Conservation (phyloP, 1,139 yeast genomes). For the Geotrichum restrictum region DNA sequence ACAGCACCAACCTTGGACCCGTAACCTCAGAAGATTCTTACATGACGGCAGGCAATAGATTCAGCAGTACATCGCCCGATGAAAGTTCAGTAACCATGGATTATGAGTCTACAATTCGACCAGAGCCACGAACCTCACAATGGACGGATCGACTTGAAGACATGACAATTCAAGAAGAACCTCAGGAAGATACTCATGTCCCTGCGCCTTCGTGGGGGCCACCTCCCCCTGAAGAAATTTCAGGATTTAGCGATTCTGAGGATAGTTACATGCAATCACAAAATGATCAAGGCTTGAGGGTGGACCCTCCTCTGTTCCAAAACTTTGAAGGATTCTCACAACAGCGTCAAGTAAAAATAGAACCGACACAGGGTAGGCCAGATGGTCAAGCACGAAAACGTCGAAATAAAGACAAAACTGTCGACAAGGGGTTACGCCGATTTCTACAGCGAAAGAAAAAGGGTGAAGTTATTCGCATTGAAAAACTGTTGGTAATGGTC, state of each 20-base stretch:
- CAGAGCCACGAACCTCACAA: not conserved
- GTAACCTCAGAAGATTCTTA: slow-evolving; percentile 3
- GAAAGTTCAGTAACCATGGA: not conserved
- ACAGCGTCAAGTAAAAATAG: not conserved
- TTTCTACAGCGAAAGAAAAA: slow-evolving; percentile 29
- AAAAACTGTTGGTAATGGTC: slow-evolving; percentile 62
- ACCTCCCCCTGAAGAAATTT: slow-evolving; percentile 1
- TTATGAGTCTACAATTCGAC: slow-evolving; percentile 9
- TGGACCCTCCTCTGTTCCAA: not conserved
- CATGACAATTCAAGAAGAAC: not conserved
- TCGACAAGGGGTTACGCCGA: not conserved
- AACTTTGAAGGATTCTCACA: not conserved
- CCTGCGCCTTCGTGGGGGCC: slow-evolving; percentile 2
- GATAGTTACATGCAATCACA: not conserved
- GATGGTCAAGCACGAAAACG: not conserved
- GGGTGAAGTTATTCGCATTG: slow-evolving; percentile 65
- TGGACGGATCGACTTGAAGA: slow-evolving; percentile 4
- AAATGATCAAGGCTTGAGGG: not conserved
- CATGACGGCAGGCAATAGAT: not conserved
- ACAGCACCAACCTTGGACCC: not conserved
- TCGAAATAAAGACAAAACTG: not conserved
- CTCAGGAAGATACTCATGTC: not conserved
- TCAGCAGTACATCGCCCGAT: not conserved
- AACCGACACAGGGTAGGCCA: no score
- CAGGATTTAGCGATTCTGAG: not conserved